Base-by-base conservation (phyloP, 352 stramenopile species). In the Globisporangium cystogenes region DNA sequence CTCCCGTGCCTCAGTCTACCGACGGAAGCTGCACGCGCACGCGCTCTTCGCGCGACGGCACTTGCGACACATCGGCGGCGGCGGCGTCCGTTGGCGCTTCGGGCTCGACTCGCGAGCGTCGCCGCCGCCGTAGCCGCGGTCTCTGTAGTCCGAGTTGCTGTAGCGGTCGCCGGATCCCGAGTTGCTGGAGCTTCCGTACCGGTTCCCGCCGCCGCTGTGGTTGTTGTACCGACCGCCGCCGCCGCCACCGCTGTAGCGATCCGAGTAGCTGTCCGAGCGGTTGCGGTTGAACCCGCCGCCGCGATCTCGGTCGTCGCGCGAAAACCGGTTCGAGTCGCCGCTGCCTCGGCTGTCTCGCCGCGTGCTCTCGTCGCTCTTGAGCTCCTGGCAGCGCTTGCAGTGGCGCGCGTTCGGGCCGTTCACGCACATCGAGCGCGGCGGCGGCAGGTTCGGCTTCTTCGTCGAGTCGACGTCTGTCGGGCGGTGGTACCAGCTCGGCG, bases 301-400 rank as follows among this genome's bases (percentile, higher is more conserved):
- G 14, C 51, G 47, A 36, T 56, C 68, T 36, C 40, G 42, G 16
- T 70, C 50, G 42, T 70, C 65, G 39, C 46, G 66, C 16, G 35
- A 71, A 12, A 48, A 44, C 37, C 67, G 40, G 11, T 55, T 54
- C 21, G 70, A 4, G 33, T 39, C 33, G 14, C 14, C 44, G 10
- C 55, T 55, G 14, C 62, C 27, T 39, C 58, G 55, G 24, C 65
- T 65, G 7, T 31, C 51, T 14, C 64, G 62, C 8, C 53, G 66
- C 55, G 65, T 51, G 29, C 82, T 72, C 44, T 85, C 76, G 29
- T 84, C 70, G 15, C 76, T 67, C 63, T 65, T 87, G 40, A 84
- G 71, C 53, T 91, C 81, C 10, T 67, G 54, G 44, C 81, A 91
- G 20, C 81, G 77, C 48, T 84, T 85, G 58, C 81, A 91, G 53